Conservation (phyloP, 352 stramenopile species). For the Elongisporangium prolatum region DNA sequence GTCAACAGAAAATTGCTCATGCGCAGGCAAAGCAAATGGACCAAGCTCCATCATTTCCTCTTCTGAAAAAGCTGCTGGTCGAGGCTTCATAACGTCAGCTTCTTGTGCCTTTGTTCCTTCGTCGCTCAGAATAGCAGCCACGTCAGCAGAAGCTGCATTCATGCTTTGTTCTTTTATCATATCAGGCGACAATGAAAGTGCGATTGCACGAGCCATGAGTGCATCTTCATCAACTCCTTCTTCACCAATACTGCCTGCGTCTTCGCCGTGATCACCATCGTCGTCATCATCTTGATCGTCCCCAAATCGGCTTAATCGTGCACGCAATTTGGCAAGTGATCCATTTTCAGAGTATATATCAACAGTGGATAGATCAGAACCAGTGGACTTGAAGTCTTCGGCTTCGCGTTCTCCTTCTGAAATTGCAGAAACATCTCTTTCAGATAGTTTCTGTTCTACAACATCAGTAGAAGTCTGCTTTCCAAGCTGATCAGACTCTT, state of each 20-base stretch:
- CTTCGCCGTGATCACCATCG: conserved; percentile 37
- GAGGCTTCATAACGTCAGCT: conserved; percentile 22
- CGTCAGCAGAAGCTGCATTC: conserved; percentile 5
- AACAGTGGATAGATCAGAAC: background rate
- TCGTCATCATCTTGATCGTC: conserved; percentile 64
- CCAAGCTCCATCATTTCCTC: conserved; percentile 64
- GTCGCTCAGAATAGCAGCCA: background rate
- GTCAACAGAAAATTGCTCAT: conserved; percentile 35
- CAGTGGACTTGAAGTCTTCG: background rate
- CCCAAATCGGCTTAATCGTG: conserved; percentile 63
- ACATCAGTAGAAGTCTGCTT: conserved; percentile 9
- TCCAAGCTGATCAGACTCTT: background rate
- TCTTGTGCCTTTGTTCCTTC: conserved; percentile 5
- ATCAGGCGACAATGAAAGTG: conserved; percentile 82
- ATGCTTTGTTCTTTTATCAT: conserved; percentile 49
- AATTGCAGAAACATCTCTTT: background rate
- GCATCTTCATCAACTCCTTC: conserved; percentile 85
- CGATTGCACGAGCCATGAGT: conserved; percentile 85
- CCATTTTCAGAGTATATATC: conserved; percentile 52
- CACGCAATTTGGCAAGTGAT: conserved; percentile 54
- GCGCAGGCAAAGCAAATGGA: conserved; percentile 48
- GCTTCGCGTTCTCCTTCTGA: background rate
- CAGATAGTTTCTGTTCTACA: background rate
- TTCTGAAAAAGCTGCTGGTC: conserved; percentile 54
- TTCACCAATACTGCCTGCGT: conserved; percentile 36